Evolutionary conservation across 495 filamentous ascomycete genomes (phyloP), one percentile per base, ranked within the genome.

Genomic region (Neurospora intermedia): DNA sequence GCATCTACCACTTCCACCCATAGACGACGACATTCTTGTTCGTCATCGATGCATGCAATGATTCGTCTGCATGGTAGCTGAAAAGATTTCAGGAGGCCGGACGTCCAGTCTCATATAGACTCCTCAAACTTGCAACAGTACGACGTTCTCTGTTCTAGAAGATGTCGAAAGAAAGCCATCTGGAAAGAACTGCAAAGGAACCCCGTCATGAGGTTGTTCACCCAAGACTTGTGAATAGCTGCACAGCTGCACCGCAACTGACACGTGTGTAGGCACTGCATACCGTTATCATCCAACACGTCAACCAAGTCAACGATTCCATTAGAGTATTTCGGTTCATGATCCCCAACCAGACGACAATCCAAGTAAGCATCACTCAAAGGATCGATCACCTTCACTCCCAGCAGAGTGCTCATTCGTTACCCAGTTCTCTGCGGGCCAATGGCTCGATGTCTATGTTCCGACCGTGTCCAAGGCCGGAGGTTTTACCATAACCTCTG

Each of bases 371-470:
- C 69, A 75, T 59, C 70, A 74, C 48, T 71, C 69, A 40, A 18
- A 48, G 41, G 43, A 73, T 75, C 74, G 0, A 35, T 35, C 31
- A 27, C 66, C 69, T 45, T 54, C 18, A 43, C 27, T 11, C 31
- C 9, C 16, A 69, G n/a, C 13, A 9, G 54, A 16, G 46, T 43
- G 54, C 54, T 66, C 27, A 66, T 7, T 38, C 54, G 35, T n/a
- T 3, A 31, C 13, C 76, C 73, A 89, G 88, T 96, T 95, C 81
- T 83, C 90, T 39, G 91, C 94, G 2, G 94, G 94, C 43, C 94
- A 97, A 86, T 98, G 94, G 94, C 86, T 98, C 71, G 94, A 98
- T 78, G 89, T 94, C 7, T 88, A 92, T 77, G 85, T 92, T 69
- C 92, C 93, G 0, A 81, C 81, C 39, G 82, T 91, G 66, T 73